phyloP scores from a whole-genome alignment of 2,329 filamentous ascomycete species.

The Leptographium radiaticola region DNA sequence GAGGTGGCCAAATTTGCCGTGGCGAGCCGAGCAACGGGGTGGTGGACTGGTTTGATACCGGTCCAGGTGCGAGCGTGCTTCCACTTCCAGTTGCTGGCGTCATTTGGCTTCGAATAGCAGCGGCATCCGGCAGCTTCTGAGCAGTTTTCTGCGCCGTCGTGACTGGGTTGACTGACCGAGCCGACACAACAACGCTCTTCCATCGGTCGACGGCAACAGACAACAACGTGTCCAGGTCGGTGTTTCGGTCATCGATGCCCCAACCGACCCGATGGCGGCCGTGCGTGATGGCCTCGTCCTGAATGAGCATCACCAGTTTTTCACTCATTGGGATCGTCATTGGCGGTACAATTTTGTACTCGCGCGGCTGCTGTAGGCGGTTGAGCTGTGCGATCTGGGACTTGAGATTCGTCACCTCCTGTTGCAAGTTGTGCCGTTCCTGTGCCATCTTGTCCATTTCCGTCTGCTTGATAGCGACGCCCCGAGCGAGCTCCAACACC shows the following conservation, averaged over 20 bases:
- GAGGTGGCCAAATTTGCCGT: neutral
- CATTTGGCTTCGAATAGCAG: conserved; percentile 2
- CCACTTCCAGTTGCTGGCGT: neutral
- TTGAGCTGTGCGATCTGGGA: conserved; percentile 46
- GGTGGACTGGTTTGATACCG: neutral
- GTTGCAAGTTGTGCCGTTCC: conserved; percentile 34
- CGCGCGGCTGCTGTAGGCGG: conserved; percentile 44
- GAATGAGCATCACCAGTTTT: conserved; percentile 31
- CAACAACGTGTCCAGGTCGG: conserved; percentile 38
- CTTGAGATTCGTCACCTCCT: conserved; percentile 44
- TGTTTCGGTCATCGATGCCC: conserved; percentile 34
- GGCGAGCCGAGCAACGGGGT: neutral
- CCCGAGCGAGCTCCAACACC: conserved; percentile 48
- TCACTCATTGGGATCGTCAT: conserved; percentile 38
- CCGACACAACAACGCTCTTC: conserved; percentile 46
- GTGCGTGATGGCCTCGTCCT: conserved; percentile 28
- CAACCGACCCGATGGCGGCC: conserved; percentile 29
- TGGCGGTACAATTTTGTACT: conserved; percentile 41
- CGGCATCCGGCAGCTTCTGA: conserved; percentile 34
- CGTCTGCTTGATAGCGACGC: conserved; percentile 42
- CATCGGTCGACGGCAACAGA: conserved; percentile 45
- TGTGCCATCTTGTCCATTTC: conserved; percentile 38
- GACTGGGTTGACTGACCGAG: conserved; percentile 28
- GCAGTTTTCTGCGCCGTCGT: conserved; percentile 36
- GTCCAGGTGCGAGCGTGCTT: neutral